phyloP scores from a whole-genome alignment of 345 rosid species.

The Turritis glabra region DNA sequence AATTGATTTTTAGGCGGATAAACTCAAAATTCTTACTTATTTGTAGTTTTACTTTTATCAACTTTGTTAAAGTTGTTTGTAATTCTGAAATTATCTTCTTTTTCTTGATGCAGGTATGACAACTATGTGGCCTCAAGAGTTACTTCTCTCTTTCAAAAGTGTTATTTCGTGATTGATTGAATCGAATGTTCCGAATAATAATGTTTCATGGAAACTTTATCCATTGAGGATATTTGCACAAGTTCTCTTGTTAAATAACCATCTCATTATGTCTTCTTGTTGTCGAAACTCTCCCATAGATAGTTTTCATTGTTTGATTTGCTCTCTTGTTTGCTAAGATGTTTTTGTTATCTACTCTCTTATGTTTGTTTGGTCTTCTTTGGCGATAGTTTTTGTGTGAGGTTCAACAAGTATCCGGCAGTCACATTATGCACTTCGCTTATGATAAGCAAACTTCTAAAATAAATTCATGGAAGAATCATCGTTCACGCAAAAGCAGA shows the following conservation, averaged over 20 bases:
- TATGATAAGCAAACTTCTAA: too few relatives aligned
- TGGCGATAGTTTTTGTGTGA: too few relatives aligned
- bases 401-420: too few relatives aligned
- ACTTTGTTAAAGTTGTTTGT: neutral
- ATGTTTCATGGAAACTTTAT: constrained; percentile 11
- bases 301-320: neutral
- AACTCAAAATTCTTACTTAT: neutral
- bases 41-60: neutral
- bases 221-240: neutral
- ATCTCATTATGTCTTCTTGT: neutral
- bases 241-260: neutral
- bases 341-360: neutral
- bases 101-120: constrained; percentile 16
- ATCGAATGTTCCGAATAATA: neutral
- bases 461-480: too few relatives aligned
- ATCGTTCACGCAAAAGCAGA: too few relatives aligned
- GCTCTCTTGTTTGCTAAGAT: neutral
- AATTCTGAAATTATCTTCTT: neutral
- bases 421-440: neutral
- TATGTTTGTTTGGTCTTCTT: neutral
- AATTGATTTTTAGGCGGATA: neutral
- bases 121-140: neutral
- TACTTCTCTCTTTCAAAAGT: neutral
- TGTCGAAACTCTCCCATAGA: neutral
- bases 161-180: constrained; percentile 1